These are phyloP conservation scores for Macrolepiota albuminosa DNA, from an alignment of 768 basidiomycete genomes.

Conservation along the genomic window DNA sequence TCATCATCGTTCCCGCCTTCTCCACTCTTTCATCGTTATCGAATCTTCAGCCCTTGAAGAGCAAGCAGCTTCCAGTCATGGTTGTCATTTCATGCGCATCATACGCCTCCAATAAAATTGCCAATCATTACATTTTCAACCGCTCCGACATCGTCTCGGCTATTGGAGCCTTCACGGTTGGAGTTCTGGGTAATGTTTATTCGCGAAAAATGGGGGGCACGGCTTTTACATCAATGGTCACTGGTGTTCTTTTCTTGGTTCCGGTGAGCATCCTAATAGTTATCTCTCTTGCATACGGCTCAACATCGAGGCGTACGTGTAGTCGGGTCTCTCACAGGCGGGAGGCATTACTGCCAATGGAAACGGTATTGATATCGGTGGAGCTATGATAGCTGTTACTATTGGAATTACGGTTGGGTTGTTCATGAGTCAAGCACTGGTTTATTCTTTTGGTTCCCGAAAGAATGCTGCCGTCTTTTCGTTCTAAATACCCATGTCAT, in stretches of 20 bases:
- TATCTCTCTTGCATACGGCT: neutral
- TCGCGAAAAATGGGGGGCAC: conserved; percentile 81
- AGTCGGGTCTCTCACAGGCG: conserved; percentile 85
- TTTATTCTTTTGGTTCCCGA: conserved; percentile 80
- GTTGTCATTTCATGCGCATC: conserved; percentile 77
- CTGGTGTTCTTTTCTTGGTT: conserved; percentile 82
- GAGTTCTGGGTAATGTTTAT: conserved; percentile 74
- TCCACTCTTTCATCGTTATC: conserved; percentile 67
- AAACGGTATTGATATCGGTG: conserved; percentile 78
- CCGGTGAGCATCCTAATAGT: conserved; percentile 50
- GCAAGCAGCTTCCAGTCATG: conserved; percentile 75
- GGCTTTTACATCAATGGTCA: conserved; percentile 88
- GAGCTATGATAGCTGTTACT: conserved; percentile 85
- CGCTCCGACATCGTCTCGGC: conserved; percentile 81
- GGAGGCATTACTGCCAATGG: conserved; percentile 82
- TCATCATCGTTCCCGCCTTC: conserved; percentile 74
- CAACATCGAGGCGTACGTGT: conserved; percentile 6
- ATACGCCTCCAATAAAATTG: conserved; percentile 76
- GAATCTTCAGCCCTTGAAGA: conserved; percentile 73
- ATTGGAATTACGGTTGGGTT: conserved; percentile 88
- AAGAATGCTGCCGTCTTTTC: conserved; percentile 87
- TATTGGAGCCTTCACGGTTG: conserved; percentile 81
- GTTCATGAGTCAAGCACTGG: conserved; percentile 83
- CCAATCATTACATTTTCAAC: conserved; percentile 82
- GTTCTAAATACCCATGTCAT: conserved; percentile 39